Percentiles rank a stretch among this genome's conserved stretches.
These are phyloP conservation scores for Hanseniaspora guilliermondii DNA, from an alignment of 805 yeast genomes.

Conservation along the genomic window DNA sequence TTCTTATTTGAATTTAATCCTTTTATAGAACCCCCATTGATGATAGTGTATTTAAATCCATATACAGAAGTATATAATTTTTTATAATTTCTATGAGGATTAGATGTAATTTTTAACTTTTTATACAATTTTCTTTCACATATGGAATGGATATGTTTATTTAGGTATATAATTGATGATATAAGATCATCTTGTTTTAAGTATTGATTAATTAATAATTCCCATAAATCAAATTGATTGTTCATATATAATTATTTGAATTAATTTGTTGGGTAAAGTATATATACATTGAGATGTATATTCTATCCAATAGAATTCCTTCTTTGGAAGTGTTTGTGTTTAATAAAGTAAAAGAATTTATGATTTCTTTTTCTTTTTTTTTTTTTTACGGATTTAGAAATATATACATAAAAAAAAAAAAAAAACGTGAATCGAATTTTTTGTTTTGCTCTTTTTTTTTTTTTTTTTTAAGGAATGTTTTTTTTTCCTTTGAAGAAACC, in stretches of 20 bases:
- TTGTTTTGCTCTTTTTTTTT: neutral
- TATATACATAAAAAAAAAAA: neutral
- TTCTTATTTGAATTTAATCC: neutral
- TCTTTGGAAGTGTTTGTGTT: neutral
- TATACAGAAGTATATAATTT: neutral
- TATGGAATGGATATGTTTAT: neutral
- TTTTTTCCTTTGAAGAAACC: too few species aligned
- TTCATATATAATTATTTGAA: too few species aligned
- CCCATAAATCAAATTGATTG: neutral
- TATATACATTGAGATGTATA: too few species aligned
- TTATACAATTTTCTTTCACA: neutral
- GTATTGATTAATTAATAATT: neutral
- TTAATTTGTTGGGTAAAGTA: neutral
- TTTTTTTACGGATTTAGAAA: neutral
- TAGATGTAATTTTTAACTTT: neutral
- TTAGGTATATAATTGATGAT: neutral
- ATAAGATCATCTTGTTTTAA: neutral
- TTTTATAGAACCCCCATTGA: neutral
- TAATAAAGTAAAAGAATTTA: too few species aligned
- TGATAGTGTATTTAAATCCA: neutral
- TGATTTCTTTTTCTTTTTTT: neutral
- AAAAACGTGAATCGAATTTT: neutral
- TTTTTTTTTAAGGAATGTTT: too few species aligned
- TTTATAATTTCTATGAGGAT: neutral
- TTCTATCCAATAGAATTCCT: too few species aligned